phyloP scores from a whole-genome alignment of 2,329 filamentous ascomycete genomes.

The Colletotrichum lini region DNA sequence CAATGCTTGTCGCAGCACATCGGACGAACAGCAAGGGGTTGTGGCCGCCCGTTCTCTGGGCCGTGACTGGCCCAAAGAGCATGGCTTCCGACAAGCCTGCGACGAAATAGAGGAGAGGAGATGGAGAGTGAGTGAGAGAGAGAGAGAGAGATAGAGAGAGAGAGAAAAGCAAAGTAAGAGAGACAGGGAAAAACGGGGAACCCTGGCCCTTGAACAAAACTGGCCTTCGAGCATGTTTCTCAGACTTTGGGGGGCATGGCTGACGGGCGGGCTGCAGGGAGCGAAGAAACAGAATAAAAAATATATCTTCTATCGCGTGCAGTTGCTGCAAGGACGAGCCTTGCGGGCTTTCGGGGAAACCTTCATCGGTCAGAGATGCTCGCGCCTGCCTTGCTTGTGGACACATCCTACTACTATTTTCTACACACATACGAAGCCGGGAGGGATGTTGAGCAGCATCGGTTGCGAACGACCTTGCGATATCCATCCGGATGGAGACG shows the following conservation, averaged over 20 bases:
- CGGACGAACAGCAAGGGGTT: conserved; percentile 39
- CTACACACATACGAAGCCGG: conserved; percentile 3
- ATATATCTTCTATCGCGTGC: conserved; percentile 31
- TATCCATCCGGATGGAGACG: conserved; percentile 17
- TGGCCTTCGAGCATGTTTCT: conserved; percentile 35
- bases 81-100: conserved; percentile 33
- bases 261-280: conserved; percentile 31
- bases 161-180: no score
- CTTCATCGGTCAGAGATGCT: background rate
- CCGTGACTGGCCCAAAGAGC: conserved; percentile 40
- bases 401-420: background rate
- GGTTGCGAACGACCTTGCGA: background rate
- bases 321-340: conserved; percentile 37
- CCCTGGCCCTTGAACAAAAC: conserved; percentile 22
- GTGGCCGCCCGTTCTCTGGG: conserved; percentile 26
- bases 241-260: conserved; percentile 19
- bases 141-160: no score
- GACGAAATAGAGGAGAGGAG: conserved; percentile 8
- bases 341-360: conserved; percentile 26
- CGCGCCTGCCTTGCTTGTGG: background rate
- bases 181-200: conserved; percentile 31
- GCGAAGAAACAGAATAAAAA: conserved; percentile 38
- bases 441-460: background rate
- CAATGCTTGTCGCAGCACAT: conserved; percentile 42
- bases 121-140: no score